Evolutionary conservation across 345 rosid genomes (phyloP), one percentile per base, ranked within the genome.

Genomic region (Hibiscus tridactylites): DNA sequence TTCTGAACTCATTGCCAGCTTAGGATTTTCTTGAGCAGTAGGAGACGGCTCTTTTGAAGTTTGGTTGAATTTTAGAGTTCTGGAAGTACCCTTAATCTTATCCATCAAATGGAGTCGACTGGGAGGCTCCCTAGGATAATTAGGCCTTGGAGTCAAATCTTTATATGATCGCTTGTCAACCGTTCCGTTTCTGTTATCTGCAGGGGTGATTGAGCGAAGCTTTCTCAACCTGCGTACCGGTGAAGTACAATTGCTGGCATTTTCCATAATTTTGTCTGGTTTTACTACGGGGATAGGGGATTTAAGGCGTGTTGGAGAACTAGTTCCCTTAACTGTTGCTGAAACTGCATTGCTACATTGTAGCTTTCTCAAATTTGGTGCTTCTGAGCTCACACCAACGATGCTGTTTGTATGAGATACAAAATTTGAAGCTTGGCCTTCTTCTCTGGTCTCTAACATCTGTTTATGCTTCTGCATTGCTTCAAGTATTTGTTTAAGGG

Each of bases 401-500:
- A 44, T 78, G 73, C 71, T 69, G 69, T 70, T 53, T 71, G 78
- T 70, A 69, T 39, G 81, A 63, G 72, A 72, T 44, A 11, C 70
- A 61, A 77, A 74, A 35, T 76, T 78, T 65, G 77, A 42, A 74
- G 42, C 77, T 62, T 70, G 77, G 74, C 79, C 74, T 57, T 76
- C 88, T 58, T 88, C 77, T 58, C 79, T 81, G 73, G 76, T 75
- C 28, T 83, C 83, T 33, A 78, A 70, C 61, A 74, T 68, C 50
- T 82, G 82, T 56, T 87, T 84, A 1, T 83, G 79, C 81, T 87
- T 91, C 76, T 90, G 90, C 93, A 88, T 94, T 60, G 92, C 96
- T 80, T 85, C 96, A 58, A 90, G 91, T 79, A 88, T 88, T 76
- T 90, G 97, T 79, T 90, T 88, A 31, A 88, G 96, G 78, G 96